A percentile compares a stretch with the other conserved stretches of the same genome.
These are phyloP conservation scores for Sclerotinia sclerotiorum DNA, from an alignment of 2,329 filamentous ascomycete species.

Conservation along the genomic window DNA sequence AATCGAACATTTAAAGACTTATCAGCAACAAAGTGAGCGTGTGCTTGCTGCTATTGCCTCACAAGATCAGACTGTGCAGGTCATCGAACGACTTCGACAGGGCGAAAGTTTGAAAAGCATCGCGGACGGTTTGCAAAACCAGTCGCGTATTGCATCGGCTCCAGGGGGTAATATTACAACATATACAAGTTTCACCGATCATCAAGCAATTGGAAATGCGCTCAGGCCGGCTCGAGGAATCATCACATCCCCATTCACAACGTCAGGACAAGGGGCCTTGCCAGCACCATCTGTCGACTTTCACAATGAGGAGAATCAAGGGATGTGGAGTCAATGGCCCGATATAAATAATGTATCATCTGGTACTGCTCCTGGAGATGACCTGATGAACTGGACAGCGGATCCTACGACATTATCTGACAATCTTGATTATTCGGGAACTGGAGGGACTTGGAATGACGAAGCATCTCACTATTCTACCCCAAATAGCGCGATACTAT, in stretches of 20 bases:
- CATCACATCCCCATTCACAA: slow-evolving; percentile 49
- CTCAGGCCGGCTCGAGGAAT: slow-evolving; percentile 44
- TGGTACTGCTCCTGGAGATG: slow-evolving; percentile 22
- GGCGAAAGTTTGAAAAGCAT: slow-evolving; percentile 57
- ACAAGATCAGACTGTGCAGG: slow-evolving; percentile 45
- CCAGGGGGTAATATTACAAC: slow-evolving; percentile 34
- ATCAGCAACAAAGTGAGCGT: slow-evolving; percentile 55
- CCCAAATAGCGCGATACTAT: slow-evolving; percentile 25
- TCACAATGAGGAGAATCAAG: slow-evolving; percentile 27
- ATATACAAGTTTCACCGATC: slow-evolving; percentile 43
- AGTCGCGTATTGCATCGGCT: slow-evolving; percentile 36
- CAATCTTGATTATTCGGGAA: slow-evolving; percentile 48
- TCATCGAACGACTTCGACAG: slow-evolving; percentile 52
- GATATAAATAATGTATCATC: background rate
- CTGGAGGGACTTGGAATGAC: slow-evolving; percentile 44
- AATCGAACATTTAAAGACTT: slow-evolving; percentile 56
- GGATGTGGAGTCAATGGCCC: slow-evolving; percentile 12
- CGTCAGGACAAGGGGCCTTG: slow-evolving; percentile 49
- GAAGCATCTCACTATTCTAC: slow-evolving; percentile 20
- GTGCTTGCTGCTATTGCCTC: slow-evolving; percentile 53
- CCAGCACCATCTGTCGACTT: slow-evolving; percentile 4
- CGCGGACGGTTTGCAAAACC: slow-evolving; percentile 52
- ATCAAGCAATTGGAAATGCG: slow-evolving; percentile 32
- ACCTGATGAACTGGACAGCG: slow-evolving; percentile 39
- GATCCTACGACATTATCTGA: slow-evolving; percentile 29